Base-by-base conservation (phyloP, 208 protist species). In the Crithidia mellificae region DNA sequence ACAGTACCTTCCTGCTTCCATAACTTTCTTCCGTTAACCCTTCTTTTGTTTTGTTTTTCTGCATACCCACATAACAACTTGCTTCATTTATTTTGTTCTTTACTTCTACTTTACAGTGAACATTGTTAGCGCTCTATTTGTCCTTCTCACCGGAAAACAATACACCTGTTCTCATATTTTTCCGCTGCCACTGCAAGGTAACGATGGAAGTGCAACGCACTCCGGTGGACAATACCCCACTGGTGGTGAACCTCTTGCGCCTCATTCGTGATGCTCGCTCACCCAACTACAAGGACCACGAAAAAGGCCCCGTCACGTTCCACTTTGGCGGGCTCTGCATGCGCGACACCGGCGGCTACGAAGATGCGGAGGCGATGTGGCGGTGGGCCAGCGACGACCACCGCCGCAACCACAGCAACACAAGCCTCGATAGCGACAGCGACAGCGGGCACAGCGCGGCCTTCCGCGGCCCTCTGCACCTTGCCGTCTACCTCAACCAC, bases 201-300 rank as follows among this genome's bases (percentile, higher is more conserved):
- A 64, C 22, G 15, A 77, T 70, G 68, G 67, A 75, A 29, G 38
- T 66, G 44, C 59, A 69, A 5, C 59, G 61, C n/a, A 75, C 69
- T 17, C 34, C 70, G 8, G 64, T 80, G 7, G 66, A 74, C 47
- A 78, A 76, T 38, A 65, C 76, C 17, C 80, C 80, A 19, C 49
- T 85, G 46, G 57, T 82, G 32, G 76, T 87, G 34, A 84, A 82
- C 50, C 41, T 84, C 6, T 63, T 84, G 44, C 73, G 78, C 36
- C 58, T 87, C 46, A 80, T 87, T 30, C 82, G 82, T 52, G 51
- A 87, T 56, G 66, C 73, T 12, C 75, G 71, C 43, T 73, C 76
- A 2, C 58, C 65, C 22, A 66, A 73, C 58, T 78, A 57, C 69
- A 54, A 74, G 36, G 63, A 77, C 52, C 62, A 72, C 56, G 68